Percentiles rank a stretch among this genome's conserved stretches.
Evolutionary conservation across 345 rosid genomes (phyloP).

Genomic region (Barbarea vulgaris): DNA sequence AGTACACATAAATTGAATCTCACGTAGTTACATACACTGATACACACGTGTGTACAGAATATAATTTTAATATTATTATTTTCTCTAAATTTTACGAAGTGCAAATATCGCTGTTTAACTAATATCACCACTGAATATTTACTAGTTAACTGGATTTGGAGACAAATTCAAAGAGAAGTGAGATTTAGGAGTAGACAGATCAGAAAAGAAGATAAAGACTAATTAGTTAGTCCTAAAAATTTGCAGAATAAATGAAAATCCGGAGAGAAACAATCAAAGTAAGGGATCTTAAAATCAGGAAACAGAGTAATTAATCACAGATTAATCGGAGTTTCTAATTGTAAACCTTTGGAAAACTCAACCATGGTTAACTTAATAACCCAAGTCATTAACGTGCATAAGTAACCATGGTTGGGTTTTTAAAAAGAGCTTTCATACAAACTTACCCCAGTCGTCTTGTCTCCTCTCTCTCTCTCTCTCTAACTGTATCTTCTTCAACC

Average conservation of each 20-base stretch:
- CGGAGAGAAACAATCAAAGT: slow-evolving; percentile 14
- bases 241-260: not conserved
- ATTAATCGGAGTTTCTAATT: slow-evolving; percentile 5
- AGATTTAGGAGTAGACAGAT: slow-evolving; percentile 1
- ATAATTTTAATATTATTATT: not conserved
- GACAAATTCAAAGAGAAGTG: slow-evolving; percentile 6
- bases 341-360: slow-evolving; percentile 10
- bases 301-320: not conserved
- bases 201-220: not conserved
- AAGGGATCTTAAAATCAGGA: slow-evolving; percentile 9
- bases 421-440: slow-evolving; percentile 21
- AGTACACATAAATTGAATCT: slow-evolving; percentile 4
- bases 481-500: slow-evolving; percentile 29
- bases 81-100: not conserved
- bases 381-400: slow-evolving; percentile 23
- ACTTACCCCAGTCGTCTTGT: slow-evolving; percentile 11
- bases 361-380: slow-evolving; percentile 37
- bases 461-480: slow-evolving; percentile 6
- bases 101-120: not conserved
- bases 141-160: not conserved
- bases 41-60: slow-evolving; percentile 19
- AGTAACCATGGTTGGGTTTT: slow-evolving; percentile 34
- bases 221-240: not conserved
- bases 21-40: slow-evolving; percentile 6
- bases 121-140: not conserved